These are phyloP conservation scores for Forsythia viridissima DNA, from an alignment of 257 asterid genomes.

Conservation along the genomic window DNA sequence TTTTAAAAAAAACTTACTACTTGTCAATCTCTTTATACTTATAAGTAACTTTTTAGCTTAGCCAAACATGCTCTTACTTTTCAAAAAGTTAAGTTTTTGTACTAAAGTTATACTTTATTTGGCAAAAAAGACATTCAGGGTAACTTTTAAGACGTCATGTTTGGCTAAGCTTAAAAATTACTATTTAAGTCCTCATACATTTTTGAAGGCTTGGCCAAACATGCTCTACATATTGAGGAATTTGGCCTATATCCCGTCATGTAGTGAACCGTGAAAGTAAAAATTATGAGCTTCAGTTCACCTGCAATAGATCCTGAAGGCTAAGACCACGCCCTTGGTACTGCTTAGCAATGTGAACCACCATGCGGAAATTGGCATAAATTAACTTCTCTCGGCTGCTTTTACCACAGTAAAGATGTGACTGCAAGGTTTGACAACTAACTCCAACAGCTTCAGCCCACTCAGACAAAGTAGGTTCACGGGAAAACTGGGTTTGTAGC, in stretches of 20 bases:
- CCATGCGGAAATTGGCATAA: slow-evolving; percentile 86
- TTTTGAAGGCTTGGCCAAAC: neutral
- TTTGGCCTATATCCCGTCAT: neutral
- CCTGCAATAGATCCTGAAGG: slow-evolving; percentile 91
- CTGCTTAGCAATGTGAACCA: slow-evolving; percentile 87
- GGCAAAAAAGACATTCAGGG: too few species aligned
- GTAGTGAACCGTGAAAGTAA: slow-evolving; percentile 14
- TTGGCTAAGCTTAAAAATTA: neutral
- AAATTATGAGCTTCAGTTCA: slow-evolving; percentile 28
- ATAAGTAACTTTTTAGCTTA: too few species aligned
- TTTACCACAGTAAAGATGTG: slow-evolving; percentile 56
- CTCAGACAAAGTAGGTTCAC: slow-evolving; percentile 78
- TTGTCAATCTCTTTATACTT: neutral
- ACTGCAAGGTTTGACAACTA: slow-evolving; percentile 56
- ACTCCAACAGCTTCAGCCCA: slow-evolving; percentile 81
- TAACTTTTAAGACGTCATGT: too few species aligned
- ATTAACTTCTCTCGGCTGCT: slow-evolving; percentile 78
- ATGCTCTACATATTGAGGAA: neutral
- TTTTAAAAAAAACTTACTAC: too few species aligned
- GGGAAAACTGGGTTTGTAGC: slow-evolving; percentile 58
- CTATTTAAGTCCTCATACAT: neutral
- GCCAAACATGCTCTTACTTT: too few species aligned
- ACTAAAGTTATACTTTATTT: too few species aligned
- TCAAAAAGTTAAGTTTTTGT: too few species aligned
- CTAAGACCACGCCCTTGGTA: slow-evolving; percentile 87